Evolutionary conservation across 2,329 filamentous ascomycete species (phyloP), one percentile per base, ranked within the genome.

Genomic region (Alternaria solani): DNA sequence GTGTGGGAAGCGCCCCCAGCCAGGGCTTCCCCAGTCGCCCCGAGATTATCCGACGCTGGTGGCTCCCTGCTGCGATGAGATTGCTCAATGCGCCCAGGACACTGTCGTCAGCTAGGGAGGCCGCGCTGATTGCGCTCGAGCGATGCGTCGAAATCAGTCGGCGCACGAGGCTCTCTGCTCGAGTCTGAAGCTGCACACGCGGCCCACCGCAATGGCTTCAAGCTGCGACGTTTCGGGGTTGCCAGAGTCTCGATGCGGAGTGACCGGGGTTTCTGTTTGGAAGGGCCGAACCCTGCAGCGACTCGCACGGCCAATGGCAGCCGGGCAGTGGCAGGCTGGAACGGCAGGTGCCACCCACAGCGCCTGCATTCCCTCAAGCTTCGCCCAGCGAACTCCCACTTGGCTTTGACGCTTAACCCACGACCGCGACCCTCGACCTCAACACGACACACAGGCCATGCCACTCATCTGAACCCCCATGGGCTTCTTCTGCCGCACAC

Each of bases 381-480:
- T 57, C 65, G 55, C 58, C 59, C 63, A 65, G 48, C 49, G 69
- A 64, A 67, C 65, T 67, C 68, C 69, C 69, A 70, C 69, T 62
- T 64, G 58, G 63, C 66, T 66, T 67, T 63, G 66, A 66, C 65
- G 67, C 64, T 62, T 65, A 66, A 59, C 64, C 64, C 51, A 57
- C 61, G 51, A 55, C 58, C 47, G 59, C 48, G 32, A 57, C 56
- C 36, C 48, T 52, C 44, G 46, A 63, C 41, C 59, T 62, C 48
- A 60, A 39, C 55, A 49, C 59, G 51, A 38, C 34, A 51, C 57
- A 30, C 43, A 55, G 49, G 56, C 64, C 65, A 65, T 71, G 67
- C 60, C 61, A 55, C 61, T 49, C 61, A 53, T 65, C 67, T 70
- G 66, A 71, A 62, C 47, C 55, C 57, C 66, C 47, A 78, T 78